Conservation (phyloP, 1,284 basidiomycete species). For the Inonotus obliquus region DNA sequence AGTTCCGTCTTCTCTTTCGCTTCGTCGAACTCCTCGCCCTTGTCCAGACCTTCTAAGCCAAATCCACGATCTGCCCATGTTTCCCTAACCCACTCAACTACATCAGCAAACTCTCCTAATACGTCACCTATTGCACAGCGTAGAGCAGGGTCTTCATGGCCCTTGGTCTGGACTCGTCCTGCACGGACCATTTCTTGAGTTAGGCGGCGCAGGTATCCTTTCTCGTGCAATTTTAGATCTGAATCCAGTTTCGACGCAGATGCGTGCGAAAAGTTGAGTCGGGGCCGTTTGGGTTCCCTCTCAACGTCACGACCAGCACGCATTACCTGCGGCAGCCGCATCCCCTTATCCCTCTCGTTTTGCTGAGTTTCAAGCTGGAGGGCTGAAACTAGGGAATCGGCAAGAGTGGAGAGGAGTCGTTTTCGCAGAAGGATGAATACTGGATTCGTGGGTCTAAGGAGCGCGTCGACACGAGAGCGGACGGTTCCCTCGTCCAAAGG, state of each 20-base stretch:
- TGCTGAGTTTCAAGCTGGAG: not conserved
- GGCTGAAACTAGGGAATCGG: constrained; percentile 29
- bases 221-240: not conserved
- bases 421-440: constrained; percentile 59
- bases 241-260: not conserved
- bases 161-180: constrained; percentile 33
- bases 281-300: not conserved
- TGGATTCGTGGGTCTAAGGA: constrained; percentile 54
- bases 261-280: not conserved
- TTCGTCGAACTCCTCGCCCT: not conserved
- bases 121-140: constrained; percentile 28
- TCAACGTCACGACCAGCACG: constrained; percentile 7
- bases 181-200: constrained; percentile 10
- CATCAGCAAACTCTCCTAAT: constrained; percentile 28
- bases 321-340: not conserved
- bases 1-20: not conserved
- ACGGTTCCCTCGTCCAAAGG: not conserved
- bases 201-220: not conserved
- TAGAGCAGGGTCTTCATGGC: constrained; percentile 44
- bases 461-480: constrained; percentile 23
- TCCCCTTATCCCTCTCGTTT: not conserved
- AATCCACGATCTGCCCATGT: constrained; percentile 35
- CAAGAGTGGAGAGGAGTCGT: constrained; percentile 43
- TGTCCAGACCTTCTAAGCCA: not conserved
- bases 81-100: constrained; percentile 37